Conservation (phyloP, 371 early-diverging fungal genomes). For the Apophysomyces ossiformis region DNA sequence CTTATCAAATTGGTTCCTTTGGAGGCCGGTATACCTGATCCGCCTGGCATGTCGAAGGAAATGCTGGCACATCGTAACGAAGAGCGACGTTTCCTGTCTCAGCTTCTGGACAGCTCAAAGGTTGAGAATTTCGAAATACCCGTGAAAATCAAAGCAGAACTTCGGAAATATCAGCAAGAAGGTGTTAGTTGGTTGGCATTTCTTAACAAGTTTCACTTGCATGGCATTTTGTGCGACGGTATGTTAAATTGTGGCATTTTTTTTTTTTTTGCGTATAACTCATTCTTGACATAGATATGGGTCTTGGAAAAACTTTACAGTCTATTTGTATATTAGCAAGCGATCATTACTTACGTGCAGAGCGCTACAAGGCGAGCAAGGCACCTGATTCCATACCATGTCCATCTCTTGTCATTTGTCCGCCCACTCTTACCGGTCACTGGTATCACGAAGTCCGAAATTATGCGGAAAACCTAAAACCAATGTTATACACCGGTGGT, state of each 20-base stretch:
- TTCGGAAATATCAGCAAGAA: constrained; percentile 96
- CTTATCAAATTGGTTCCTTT: constrained; percentile 94
- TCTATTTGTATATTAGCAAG: constrained; percentile 95
- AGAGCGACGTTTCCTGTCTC: constrained; percentile 90
- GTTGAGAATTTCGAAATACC: constrained; percentile 89
- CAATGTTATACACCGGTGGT: constrained; percentile 86
- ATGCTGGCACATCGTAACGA: constrained; percentile 80
- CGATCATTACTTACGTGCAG: constrained; percentile 78
- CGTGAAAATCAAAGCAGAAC: constrained; percentile 88
- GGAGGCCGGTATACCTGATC: constrained; percentile 90
- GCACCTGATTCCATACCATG: constrained; percentile 68
- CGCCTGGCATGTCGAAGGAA: constrained; percentile 82
- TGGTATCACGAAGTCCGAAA: constrained; percentile 97
- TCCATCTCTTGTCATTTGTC: constrained; percentile 97
- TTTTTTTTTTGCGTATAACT: background rate
- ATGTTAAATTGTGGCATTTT: constrained; percentile 22
- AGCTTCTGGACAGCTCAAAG: constrained; percentile 88
- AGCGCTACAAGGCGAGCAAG: constrained; percentile 64
- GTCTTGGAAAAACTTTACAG: constrained; percentile 98
- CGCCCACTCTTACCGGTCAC: constrained; percentile 96
- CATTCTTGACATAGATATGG: constrained; percentile 81
- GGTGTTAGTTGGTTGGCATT: constrained; percentile 99
- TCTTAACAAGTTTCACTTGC: constrained; percentile 92
- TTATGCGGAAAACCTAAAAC: constrained; percentile 78
- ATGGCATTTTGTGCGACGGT: constrained; percentile 98